Base-by-base conservation (phyloP, 192 early-diverging fungal genomes). In the Coemansia sp. region DNA sequence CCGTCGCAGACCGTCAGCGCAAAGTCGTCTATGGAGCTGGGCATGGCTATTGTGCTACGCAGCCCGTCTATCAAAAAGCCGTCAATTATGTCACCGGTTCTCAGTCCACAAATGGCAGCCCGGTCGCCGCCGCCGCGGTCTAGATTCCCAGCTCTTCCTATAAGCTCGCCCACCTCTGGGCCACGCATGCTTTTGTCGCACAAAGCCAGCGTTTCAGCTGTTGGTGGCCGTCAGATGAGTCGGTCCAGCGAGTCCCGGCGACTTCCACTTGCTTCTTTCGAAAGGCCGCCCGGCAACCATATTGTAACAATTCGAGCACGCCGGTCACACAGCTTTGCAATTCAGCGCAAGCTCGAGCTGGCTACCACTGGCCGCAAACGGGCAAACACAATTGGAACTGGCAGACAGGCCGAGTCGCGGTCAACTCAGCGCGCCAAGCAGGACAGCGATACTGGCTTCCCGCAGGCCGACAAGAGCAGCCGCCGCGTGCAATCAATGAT, bases 161-260 rank as follows among this genome's bases (percentile, higher is more conserved):
- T 71, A 5, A 26, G 31, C 9, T 62, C 65, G 2, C 64, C 68
- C 15, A 10, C 49, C 9, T 38, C 44, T 4, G 57, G 48, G 9
- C 60, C 67, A 23, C 67, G 64, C 42, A 68, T 65, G 54, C 15
- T 63, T 42, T 52, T 73, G 1, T 56, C 71, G 10, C 76, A 69
- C 60, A 79, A 73, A 46, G 76, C 76, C 36, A 79, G 76, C 47
- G 57, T 79, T 9, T 69, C 76, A 1, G 76, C 76, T 3, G 76
- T 79, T 0, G 76, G 76, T 11, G 71, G 76, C 1, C 63, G 59
- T 1, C 71, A 59, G 14, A 15, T 19, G 17, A 22, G 57, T 22
- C 38, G 22, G 37, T 12, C 37, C 2, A 6, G 38, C 21, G 38
- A 3, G 36, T 53, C 51, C 4, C 51, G 51, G n/a, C 53, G 25